Conservation (phyloP, 495 filamentous ascomycete genomes). For the Cercophora newfieldiana region DNA sequence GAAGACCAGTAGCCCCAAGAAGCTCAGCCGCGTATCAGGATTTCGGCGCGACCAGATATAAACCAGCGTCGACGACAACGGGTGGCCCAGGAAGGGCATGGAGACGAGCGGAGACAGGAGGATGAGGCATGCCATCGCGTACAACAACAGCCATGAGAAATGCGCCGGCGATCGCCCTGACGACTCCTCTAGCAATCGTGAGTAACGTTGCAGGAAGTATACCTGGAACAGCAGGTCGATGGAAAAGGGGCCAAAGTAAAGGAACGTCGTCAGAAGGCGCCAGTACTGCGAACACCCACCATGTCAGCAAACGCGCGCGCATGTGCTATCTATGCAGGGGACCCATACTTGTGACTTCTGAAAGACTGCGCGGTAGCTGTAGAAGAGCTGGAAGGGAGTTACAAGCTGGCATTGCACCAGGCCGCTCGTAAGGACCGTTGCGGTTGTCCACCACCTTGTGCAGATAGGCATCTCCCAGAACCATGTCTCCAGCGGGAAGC, state of each 20-base stretch:
- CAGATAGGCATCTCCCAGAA: constrained; percentile 97
- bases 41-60: constrained; percentile 98
- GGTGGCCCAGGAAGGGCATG: constrained; percentile 88
- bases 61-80: constrained; percentile 86
- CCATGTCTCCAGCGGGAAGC: constrained; percentile 91
- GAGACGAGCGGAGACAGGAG: constrained; percentile 78
- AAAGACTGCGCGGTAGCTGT: constrained; percentile 91
- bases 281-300: constrained; percentile 66
- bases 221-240: constrained; percentile 97
- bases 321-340: neutral
- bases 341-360: constrained; percentile 73
- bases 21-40: constrained; percentile 86
- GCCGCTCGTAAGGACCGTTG: constrained; percentile 82
- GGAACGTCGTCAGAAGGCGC: constrained; percentile 90
- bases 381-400: constrained; percentile 92
- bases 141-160: constrained; percentile 91
- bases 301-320: neutral
- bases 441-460: constrained; percentile 94
- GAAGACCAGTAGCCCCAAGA: constrained; percentile 87
- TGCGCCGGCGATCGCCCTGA: constrained; percentile 85
- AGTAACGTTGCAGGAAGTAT: constrained; percentile 97
- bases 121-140: constrained; percentile 75
- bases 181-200: constrained; percentile 90
- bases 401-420: constrained; percentile 91
- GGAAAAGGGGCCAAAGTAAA: constrained; percentile 93